Base-by-base conservation (phyloP, 2,329 filamentous ascomycete genomes). In the Coniochaeta prunicola region DNA sequence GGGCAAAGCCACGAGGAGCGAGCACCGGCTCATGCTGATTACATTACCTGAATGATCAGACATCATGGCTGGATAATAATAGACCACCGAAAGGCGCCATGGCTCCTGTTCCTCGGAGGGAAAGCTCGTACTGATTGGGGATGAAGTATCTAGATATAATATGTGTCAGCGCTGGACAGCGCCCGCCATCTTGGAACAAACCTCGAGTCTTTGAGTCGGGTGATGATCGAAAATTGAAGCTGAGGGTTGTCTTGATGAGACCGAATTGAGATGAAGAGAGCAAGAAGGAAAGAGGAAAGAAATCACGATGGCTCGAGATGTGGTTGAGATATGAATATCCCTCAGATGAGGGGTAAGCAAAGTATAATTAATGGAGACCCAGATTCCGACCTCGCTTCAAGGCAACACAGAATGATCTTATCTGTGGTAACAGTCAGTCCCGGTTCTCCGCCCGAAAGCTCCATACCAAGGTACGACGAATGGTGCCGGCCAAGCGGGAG, bases 11-110 rank as follows among this genome's bases (percentile, higher is more conserved):
- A 42, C 2, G 30, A 59, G 42, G 60, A 59, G 59, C 65, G 64
- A 66, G 69, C 69, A 71, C 69, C 69, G 69, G 69, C 69, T 69
- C 69, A 71, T 68, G 66, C 68, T 59, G 64, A 68, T 63, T 68
- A 67, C 67, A 60, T 66, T 70, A 70, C 69, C 69, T 70, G 68
- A 68, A 65, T 34, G 59, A 60, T 59, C 50, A 63, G 66, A 66
- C 65, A 62, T 61, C 28, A 60, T 65, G 45, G 58, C 36, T 58
- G 61, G 53, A 60, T 60, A 55, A 58, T n/a, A 53, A 7, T 30
- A 64, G 59, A 65, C 64, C 62, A 65, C 34, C 57, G 60, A 64
- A 64, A 62, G 63, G 58, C 50, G 42, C 40, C 63, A 64, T 62
- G 62, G 59, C 59, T 65, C 9, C 34, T 19, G 26, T 36, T 36